These are phyloP conservation scores for Termitomyces sp. DNA, from an alignment of 768 basidiomycete species.

Conservation along the genomic window DNA sequence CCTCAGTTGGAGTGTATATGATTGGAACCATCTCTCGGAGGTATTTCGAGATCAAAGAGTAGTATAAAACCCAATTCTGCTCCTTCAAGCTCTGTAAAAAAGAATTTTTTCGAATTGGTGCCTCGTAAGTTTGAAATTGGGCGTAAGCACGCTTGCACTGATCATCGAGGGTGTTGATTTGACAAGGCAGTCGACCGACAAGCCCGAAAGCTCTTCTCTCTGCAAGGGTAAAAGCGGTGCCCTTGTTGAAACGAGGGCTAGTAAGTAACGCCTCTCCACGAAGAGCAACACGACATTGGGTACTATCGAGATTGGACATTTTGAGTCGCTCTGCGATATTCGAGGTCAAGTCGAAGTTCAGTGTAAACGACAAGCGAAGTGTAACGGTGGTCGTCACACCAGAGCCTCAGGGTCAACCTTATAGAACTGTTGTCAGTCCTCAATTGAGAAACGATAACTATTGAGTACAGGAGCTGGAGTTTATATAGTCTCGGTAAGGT, in stretches of 20 bases:
- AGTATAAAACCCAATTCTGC: conserved; percentile 83
- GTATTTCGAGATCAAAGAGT: conserved; percentile 53
- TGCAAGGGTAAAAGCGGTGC: conserved; percentile 63
- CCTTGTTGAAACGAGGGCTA: conserved; percentile 71
- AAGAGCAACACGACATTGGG: conserved; percentile 36
- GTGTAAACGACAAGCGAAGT: not conserved
- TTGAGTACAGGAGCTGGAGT: too few species aligned
- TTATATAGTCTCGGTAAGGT: too few species aligned
- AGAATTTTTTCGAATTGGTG: conserved; percentile 55
- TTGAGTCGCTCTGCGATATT: not conserved
- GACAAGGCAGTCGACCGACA: conserved; percentile 42
- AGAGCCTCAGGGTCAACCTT: too few species aligned
- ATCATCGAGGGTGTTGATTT: conserved; percentile 63
- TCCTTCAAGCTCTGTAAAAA: conserved; percentile 74
- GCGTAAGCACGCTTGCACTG: conserved; percentile 73
- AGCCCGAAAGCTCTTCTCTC: conserved; percentile 73
- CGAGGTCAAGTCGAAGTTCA: not conserved
- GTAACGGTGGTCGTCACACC: too few species aligned
- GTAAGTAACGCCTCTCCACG: conserved; percentile 60
- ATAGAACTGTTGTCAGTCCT: too few species aligned
- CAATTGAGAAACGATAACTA: too few species aligned
- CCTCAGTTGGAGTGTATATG: conserved; percentile 82
- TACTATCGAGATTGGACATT: not conserved
- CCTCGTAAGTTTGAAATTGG: conserved; percentile 40
- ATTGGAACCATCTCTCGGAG: conserved; percentile 62